Percentiles rank a stretch among this genome's conserved stretches.
These are phyloP conservation scores for Sungouiozyma ichnusensis DNA, from an alignment of 805 yeast species.

Conservation along the genomic window DNA sequence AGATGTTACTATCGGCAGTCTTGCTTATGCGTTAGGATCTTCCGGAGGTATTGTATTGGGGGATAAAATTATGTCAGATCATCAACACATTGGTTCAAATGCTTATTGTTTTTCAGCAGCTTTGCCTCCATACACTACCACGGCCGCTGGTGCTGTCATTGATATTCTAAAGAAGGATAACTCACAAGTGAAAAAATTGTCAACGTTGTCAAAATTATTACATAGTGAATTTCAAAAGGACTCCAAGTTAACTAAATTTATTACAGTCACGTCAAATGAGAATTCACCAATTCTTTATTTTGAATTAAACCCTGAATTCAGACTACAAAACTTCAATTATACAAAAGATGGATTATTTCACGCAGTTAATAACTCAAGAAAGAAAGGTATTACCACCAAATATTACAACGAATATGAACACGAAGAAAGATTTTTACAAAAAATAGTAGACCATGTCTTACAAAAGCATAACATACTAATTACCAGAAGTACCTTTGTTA, in stretches of 20 bases:
- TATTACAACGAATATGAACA: slow-evolving; percentile 29
- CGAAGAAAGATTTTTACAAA: slow-evolving; percentile 56
- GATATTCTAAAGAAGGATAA: slow-evolving; percentile 37
- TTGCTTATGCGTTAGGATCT: slow-evolving; percentile 72
- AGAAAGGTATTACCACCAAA: slow-evolving; percentile 26
- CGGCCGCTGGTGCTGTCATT: slow-evolving; percentile 46
- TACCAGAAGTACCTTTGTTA: slow-evolving; percentile 50
- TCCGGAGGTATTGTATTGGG: slow-evolving; percentile 96
- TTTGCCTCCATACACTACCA: slow-evolving; percentile 83
- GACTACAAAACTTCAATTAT: slow-evolving; percentile 25
- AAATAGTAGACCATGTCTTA: slow-evolving; percentile 49
- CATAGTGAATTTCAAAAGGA: slow-evolving; percentile 33
- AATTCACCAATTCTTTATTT: slow-evolving; percentile 65
- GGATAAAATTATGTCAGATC: slow-evolving; percentile 67
- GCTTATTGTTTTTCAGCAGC: slow-evolving; percentile 94
- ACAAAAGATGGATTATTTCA: slow-evolving; percentile 21
- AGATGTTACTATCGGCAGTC: slow-evolving; percentile 78
- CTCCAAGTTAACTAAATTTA: slow-evolving; percentile 27
- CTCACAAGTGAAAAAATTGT: slow-evolving; percentile 28
- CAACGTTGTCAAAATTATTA: slow-evolving; percentile 31
- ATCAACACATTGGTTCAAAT: slow-evolving; percentile 80
- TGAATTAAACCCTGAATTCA: slow-evolving; percentile 36
- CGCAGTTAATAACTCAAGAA: slow-evolving; percentile 19
- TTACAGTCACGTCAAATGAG: slow-evolving; percentile 45
- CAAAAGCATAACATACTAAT: slow-evolving; percentile 45